Conservation (phyloP, 192 early-diverging fungal genomes). For the Chytriomyces sp. region DNA sequence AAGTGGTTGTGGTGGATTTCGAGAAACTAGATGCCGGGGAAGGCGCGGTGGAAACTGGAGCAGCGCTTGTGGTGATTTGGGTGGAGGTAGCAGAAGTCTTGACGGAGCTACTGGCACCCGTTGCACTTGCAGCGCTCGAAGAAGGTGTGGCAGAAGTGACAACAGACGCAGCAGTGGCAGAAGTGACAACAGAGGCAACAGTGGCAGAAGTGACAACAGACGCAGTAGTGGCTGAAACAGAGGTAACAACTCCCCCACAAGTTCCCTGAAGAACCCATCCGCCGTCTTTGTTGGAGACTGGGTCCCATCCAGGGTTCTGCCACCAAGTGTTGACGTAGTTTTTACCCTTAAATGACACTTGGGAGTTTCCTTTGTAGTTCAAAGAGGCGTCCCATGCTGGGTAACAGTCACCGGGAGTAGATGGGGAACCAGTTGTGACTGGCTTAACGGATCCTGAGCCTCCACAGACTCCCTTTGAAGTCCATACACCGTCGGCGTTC, state of each 20-base stretch:
- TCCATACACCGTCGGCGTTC: constrained; percentile 4
- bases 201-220: not conserved
- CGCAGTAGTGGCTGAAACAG: not conserved
- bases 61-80: not conserved
- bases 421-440: not conserved
- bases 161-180: not conserved
- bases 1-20: not conserved
- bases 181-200: not conserved
- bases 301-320: constrained; percentile 18
- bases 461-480: not conserved
- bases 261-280: not conserved
- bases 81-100: not conserved
- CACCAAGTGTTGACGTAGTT: constrained; percentile 16
- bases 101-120: not conserved
- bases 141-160: not conserved
- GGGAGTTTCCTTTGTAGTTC: constrained; percentile 12
- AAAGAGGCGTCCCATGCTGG: not conserved
- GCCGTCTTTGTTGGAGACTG: constrained; percentile 15
- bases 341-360: constrained; percentile 12
- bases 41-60: not conserved
- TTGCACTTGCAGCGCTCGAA: not conserved
- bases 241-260: not conserved
- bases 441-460: not conserved
- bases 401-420: not conserved
- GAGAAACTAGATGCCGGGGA: not conserved